Evolutionary conservation across 331 rosid species (phyloP).

Genomic region (Pyrus hybrid): DNA sequence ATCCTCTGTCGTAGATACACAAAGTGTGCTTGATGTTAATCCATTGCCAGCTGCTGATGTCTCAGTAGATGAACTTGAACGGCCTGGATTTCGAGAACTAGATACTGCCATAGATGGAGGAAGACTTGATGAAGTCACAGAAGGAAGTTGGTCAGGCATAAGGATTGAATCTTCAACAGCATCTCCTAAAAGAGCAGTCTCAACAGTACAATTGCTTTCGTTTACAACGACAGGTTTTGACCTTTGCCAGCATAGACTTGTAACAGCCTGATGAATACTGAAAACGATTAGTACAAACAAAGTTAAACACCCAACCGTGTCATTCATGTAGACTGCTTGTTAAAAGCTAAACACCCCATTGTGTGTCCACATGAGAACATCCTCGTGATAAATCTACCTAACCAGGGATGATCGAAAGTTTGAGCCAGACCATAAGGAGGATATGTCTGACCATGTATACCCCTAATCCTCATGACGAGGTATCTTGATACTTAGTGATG

Average conservation of each 20-base stretch:
- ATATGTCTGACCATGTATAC: neutral
- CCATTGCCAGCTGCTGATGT: constrained; percentile 41
- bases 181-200: constrained; percentile 85
- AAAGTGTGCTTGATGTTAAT: constrained; percentile 41
- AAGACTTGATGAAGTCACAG: constrained; percentile 57
- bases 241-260: constrained; percentile 98
- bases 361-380: neutral
- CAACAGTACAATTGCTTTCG: constrained; percentile 66
- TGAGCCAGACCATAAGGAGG: neutral
- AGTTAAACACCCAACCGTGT: neutral
- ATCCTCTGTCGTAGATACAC: constrained; percentile 51
- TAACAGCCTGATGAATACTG: constrained; percentile 67
- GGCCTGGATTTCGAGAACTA: constrained; percentile 57
- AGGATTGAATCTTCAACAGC: constrained; percentile 89
- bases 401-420: neutral
- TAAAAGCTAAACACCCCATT: neutral
- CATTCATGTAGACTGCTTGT: neutral
- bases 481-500: neutral
- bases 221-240: constrained; percentile 80
- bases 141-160: constrained; percentile 98
- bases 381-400: neutral
- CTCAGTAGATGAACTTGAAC: constrained; percentile 51
- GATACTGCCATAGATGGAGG: constrained; percentile 50
- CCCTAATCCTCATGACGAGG: neutral
- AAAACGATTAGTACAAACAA: constrained; percentile 19